Evolutionary conservation across 2,329 filamentous ascomycete genomes (phyloP), one percentile per base, ranked within the genome.

Genomic region (Penicillium sp.): DNA sequence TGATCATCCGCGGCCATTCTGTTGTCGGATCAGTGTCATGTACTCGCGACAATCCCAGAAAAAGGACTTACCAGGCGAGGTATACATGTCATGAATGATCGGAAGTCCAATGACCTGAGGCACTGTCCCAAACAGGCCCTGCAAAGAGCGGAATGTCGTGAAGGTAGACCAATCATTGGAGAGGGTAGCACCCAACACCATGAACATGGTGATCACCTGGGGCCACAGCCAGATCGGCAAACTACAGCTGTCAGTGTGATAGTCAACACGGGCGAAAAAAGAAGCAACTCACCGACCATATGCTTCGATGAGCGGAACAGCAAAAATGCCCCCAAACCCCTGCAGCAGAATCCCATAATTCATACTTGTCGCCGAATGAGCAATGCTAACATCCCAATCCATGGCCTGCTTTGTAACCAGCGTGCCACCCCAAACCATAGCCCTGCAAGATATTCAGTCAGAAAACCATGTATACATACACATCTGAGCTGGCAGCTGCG

Each of bases 151-250:
- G 56, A 72, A 75, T 8, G 71, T 65, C 1, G 75, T 75, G 57
- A 78, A 79, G n/a, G 69, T 69, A 6, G 67, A 67, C 53, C 70
- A 79, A 34, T 70, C 66, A 33, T 72, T 67, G 1, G 76, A 76
- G 27, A 76, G 69, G 1, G 74, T 69, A 5, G 73, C 71, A 1
- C 76, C 76, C 10, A 76, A 57, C 4, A 78, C 70, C 62, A 77
- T 75, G 39, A 73, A 66, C 59, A 72, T 70, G 4, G 73, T 71
- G 41, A 76, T 64, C 4, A 75, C 52, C 49, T 76, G 73, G 2
- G 75, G 70, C 75, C 75, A 79, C 40, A 78, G 66, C 70, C 76
- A 75, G 39, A 77, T 65, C 1, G 76, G 76, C 21, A 75, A 71
- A 40, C 76, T 74, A 57, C 16, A 34, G 13, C 36, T 19, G 21